Percentiles rank a stretch among this genome's conserved stretches.
These are phyloP conservation scores for Dillenia suffruticosa DNA, from an alignment of 164 flowering plant genomes.

Conservation along the genomic window DNA sequence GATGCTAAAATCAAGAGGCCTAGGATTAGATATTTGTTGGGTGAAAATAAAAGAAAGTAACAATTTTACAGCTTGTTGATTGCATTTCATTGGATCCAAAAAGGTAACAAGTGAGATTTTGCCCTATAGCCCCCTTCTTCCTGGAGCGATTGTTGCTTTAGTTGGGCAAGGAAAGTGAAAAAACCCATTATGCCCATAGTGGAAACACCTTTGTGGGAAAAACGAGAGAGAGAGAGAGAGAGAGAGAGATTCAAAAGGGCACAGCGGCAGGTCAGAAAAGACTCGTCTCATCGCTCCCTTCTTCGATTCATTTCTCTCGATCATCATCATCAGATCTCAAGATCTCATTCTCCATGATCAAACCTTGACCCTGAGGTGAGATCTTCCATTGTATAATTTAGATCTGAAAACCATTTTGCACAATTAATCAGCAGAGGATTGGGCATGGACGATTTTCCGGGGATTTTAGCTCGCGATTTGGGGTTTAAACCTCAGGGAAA, in stretches of 20 bases:
- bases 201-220: no score
- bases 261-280: background rate
- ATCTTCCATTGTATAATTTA: background rate
- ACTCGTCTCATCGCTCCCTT: background rate
- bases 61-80: no score
- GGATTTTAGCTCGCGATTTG: slow-evolving; percentile 48
- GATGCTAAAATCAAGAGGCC: no score
- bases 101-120: no score
- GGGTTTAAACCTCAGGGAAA: slow-evolving; percentile 68
- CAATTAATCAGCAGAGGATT: background rate
- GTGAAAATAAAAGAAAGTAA: no score
- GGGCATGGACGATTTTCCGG: slow-evolving; percentile 59
- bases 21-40: no score
- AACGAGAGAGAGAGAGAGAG: background rate
- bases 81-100: no score
- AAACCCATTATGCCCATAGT: no score
- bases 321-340: background rate
- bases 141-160: no score
- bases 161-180: no score
- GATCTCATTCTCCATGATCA: background rate
- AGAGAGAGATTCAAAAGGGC: slow-evolving; percentile 3
- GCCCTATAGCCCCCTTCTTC: no score
- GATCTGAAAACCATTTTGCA: background rate
- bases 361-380: background rate
- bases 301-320: background rate